phyloP scores from a whole-genome alignment of 805 yeast genomes.

The Torulaspora microellipsoides region DNA sequence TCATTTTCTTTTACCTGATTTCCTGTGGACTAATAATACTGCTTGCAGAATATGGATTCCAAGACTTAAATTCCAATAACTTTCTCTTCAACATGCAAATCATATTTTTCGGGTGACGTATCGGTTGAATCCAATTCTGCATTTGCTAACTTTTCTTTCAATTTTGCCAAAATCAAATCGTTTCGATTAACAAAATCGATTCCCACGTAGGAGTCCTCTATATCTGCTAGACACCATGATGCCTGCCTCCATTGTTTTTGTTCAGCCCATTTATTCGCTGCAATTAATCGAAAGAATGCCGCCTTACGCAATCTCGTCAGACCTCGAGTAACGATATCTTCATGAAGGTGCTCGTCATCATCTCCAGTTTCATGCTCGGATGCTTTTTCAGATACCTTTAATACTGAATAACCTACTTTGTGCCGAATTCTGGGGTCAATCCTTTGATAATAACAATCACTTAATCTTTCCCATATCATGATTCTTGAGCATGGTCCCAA shows the following conservation, averaged over 20 bases:
- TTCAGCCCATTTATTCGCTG: conserved; percentile 67
- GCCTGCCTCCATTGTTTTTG: conserved; percentile 33
- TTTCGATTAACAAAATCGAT: conserved; percentile 20
- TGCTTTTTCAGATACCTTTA: conserved; percentile 3
- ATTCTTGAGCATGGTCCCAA: conserved; percentile 46
- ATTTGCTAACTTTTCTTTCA: conserved; percentile 11
- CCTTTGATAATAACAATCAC: conserved; percentile 47
- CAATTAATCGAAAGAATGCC: conserved; percentile 68
- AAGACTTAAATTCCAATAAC: conserved; percentile 3
- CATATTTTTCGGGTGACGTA: neutral
- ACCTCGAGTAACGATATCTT: conserved; percentile 43
- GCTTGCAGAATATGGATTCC: no score
- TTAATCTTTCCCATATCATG: conserved; percentile 48
- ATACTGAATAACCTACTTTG: conserved; percentile 19
- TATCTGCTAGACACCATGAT: conserved; percentile 30
- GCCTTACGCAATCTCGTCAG: conserved; percentile 66
- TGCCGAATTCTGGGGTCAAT: conserved; percentile 36
- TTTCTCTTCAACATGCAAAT: conserved; percentile 3
- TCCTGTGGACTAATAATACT: no score
- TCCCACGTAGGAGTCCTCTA: conserved; percentile 31
- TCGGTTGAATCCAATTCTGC: neutral
- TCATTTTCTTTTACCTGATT: no score
- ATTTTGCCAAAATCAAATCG: conserved; percentile 20
- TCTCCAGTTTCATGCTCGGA: conserved; percentile 9
- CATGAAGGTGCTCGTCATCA: conserved; percentile 30